Conservation (phyloP, 164 flowering plant species). For the Malania oleifera region DNA sequence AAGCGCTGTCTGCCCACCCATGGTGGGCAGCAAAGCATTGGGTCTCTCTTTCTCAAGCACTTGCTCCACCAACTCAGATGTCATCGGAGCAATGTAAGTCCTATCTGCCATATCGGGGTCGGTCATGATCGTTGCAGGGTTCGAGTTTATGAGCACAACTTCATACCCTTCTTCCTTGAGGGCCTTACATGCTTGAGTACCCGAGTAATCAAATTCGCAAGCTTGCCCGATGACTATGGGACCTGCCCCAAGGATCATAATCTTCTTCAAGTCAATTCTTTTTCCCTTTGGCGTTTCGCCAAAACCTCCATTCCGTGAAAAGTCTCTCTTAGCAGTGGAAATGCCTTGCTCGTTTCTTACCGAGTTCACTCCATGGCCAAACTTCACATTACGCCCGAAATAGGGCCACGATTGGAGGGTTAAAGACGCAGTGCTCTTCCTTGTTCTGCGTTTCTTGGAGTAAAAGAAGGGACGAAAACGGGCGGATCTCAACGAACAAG, state of each 20-base stretch:
- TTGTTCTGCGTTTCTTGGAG: constrained; percentile 10
- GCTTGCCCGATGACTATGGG: constrained; percentile 98
- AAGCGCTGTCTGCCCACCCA: constrained; percentile 98
- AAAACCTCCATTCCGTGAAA: constrained; percentile 13
- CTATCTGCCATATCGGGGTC: constrained; percentile 88
- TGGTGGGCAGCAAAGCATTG: constrained; percentile 92
- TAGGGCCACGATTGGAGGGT: constrained; percentile 5
- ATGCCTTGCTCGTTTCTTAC: constrained; percentile 13
- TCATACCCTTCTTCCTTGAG: constrained; percentile 90
- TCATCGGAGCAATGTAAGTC: constrained; percentile 89
- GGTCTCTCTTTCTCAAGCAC: constrained; percentile 87
- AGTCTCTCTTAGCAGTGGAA: neutral
- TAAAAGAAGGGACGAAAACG: constrained; percentile 9
- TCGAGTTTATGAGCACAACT: constrained; percentile 80
- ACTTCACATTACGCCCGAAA: neutral
- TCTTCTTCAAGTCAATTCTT: constrained; percentile 85
- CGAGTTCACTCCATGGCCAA: neutral
- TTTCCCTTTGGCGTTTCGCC: constrained; percentile 36
- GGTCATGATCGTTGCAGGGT: constrained; percentile 99
- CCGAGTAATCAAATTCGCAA: constrained; percentile 97
- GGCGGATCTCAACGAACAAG: neutral
- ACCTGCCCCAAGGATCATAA: constrained; percentile 90
- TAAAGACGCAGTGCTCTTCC: neutral
- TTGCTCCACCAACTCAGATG: constrained; percentile 83
- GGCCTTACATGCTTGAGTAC: constrained; percentile 94